These are phyloP conservation scores for Plasmodium blacklocki DNA, from an alignment of 169 alveolate species.

Conservation along the genomic window DNA sequence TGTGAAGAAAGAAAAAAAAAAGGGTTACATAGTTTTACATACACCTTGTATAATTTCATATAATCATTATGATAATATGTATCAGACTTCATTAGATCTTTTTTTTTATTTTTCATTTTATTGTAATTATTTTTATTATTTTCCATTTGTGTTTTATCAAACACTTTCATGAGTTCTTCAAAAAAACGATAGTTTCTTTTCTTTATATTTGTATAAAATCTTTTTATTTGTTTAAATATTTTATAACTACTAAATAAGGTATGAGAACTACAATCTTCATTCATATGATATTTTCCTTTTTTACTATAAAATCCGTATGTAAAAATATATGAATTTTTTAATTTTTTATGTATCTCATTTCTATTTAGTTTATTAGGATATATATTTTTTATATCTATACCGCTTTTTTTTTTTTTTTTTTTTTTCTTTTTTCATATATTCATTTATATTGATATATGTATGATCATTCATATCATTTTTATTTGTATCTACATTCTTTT, in stretches of 20 bases:
- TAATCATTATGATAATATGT: neutral
- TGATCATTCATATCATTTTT: neutral
- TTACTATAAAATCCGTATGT: conserved; percentile 52
- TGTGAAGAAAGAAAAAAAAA: neutral
- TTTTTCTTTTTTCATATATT: conserved; percentile 16
- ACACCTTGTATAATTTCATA: neutral
- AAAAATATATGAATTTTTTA: conserved; percentile 18
- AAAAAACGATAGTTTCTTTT: conserved; percentile 15
- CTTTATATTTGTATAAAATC: neutral
- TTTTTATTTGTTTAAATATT: conserved; percentile 24
- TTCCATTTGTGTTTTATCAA: neutral
- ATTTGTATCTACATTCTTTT: neutral
- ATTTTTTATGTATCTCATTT: neutral
- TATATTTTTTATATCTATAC: conserved; percentile 1
- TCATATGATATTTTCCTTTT: conserved; percentile 48
- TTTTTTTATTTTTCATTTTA: conserved; percentile 1
- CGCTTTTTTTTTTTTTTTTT: neutral
- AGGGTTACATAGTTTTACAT: conserved; percentile 18
- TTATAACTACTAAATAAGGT: conserved; percentile 33
- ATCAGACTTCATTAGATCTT: neutral
- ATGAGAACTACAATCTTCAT: conserved; percentile 71
- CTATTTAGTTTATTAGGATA: neutral
- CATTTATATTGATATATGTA: conserved; percentile 9
- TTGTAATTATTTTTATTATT: neutral
- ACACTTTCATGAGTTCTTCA: conserved; percentile 14